Base-by-base conservation (phyloP, 768 basidiomycete genomes). In the Leccinum aurantiacum region DNA sequence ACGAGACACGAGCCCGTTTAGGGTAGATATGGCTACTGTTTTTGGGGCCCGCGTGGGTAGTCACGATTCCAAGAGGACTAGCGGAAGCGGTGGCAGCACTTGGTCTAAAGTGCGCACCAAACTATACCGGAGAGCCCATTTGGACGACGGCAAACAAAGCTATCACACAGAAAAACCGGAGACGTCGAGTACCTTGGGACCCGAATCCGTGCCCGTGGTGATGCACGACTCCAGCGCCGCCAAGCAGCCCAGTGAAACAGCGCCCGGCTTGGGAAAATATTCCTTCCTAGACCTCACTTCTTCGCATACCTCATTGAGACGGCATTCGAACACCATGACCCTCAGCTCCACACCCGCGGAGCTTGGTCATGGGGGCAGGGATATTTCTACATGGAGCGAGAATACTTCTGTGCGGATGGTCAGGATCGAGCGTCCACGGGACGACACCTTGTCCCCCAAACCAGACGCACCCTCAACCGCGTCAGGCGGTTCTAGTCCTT, bases 1-100 rank as follows among this genome's bases (percentile, higher is more conserved):
- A 37, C 75, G 75, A 24, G 66, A 71, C 54, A 73, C 74, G n/a
- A 82, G 80, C 68, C 81, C 83, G 4, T 83, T 83, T 67, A 72
- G 69, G 37, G 69, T 83, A 41, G 78, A 82, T 31, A 77, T 82
- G 50, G 63, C 68, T 33, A 58, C 69, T 61, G 63, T 75, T 24
- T 62, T 74, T 25, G 65, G 66, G 48, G 11, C 59, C 29, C 57
- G 60, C 59, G 65, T 53, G 60, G 57, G 58, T 19, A 54, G 51
- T 31, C 64, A 61, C 53, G 64, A 69, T 50, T 69, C 69, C 15
- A 62, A 60, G 61, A 57, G 65, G 48, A 66, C 67, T 17, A 65
- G 66, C 44, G 64, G 63, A 55, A 69, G 69, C 13, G 66, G 60
- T 10, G 62, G 63, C 27, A 71, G 70, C 31, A 68, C 70, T 47